Conservation (phyloP, 352 stramenopile genomes). For the Aphanomyces astaci region DNA sequence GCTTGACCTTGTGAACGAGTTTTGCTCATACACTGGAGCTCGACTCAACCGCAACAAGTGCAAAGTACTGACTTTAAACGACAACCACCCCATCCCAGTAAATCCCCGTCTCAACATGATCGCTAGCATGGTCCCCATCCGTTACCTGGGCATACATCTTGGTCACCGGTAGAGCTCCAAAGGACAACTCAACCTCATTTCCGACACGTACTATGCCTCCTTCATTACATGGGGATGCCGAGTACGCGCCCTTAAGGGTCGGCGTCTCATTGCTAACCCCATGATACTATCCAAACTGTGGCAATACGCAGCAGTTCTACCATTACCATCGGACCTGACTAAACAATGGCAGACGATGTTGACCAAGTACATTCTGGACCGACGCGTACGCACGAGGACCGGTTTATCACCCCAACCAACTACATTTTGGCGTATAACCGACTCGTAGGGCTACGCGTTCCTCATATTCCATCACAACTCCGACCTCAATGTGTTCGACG, state of each 20-base stretch:
- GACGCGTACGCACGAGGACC: too few relatives aligned
- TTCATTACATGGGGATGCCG: not conserved
- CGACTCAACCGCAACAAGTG: not conserved
- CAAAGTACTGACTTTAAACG: not conserved
- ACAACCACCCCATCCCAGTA: not conserved
- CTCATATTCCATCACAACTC: too few relatives aligned
- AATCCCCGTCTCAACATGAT: not conserved
- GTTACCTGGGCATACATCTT: slow-evolving; percentile 11
- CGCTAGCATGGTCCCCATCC: not conserved
- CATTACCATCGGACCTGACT: not conserved
- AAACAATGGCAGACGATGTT: not conserved
- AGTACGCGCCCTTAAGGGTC: not conserved
- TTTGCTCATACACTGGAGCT: not conserved
- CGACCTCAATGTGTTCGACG: too few relatives aligned
- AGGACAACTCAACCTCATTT: slow-evolving; percentile 22
- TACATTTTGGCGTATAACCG: too few relatives aligned
- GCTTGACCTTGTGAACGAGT: not conserved
- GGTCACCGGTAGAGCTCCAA: not conserved
- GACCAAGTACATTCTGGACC: too few relatives aligned
- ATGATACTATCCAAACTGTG: not conserved
- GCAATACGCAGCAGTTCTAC: not conserved
- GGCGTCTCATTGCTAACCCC: not conserved
- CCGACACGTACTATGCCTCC: slow-evolving; percentile 24
- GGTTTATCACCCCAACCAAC: too few relatives aligned
- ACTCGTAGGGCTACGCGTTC: too few relatives aligned